phyloP scores from a whole-genome alignment of 495 filamentous ascomycete species.

The Lichenothelia convexa region DNA sequence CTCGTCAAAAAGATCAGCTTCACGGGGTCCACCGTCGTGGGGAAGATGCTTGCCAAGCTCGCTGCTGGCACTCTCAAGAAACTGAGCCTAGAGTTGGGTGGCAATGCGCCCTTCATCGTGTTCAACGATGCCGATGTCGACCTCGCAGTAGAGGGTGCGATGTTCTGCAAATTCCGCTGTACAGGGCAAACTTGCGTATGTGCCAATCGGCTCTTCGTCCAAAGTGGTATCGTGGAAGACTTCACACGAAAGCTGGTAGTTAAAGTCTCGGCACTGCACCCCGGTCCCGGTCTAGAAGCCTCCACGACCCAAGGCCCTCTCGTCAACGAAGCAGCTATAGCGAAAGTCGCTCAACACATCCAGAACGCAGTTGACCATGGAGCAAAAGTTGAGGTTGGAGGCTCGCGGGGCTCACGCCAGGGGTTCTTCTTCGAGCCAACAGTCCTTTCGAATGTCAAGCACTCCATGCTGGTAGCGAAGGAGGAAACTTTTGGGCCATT shows the following conservation, averaged over 20 bases:
- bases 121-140: constrained; percentile 82
- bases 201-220: constrained; percentile 72
- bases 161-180: constrained; percentile 67
- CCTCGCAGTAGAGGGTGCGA: constrained; percentile 52
- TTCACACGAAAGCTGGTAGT: constrained; percentile 52
- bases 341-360: constrained; percentile 63
- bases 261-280: constrained; percentile 57
- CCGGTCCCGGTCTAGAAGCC: constrained; percentile 56
- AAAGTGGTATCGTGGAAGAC: constrained; percentile 59
- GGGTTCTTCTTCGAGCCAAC: constrained; percentile 70
- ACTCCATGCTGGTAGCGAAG: constrained; percentile 54
- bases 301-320: constrained; percentile 65
- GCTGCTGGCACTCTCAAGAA: constrained; percentile 67
- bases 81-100: constrained; percentile 70
- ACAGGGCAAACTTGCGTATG: constrained; percentile 86
- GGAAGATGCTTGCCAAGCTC: constrained; percentile 75
- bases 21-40: constrained; percentile 75
- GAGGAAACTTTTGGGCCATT: constrained; percentile 88
- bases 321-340: constrained; percentile 56
- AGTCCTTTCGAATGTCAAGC: constrained; percentile 61
- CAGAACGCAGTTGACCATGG: constrained; percentile 60
- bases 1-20: constrained; percentile 73
- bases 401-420: constrained; percentile 45
- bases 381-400: constrained; percentile 50
- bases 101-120: constrained; percentile 85